Conservation (phyloP, 2,329 filamentous ascomycete species). For the Colletotrichum tamarilloi region DNA sequence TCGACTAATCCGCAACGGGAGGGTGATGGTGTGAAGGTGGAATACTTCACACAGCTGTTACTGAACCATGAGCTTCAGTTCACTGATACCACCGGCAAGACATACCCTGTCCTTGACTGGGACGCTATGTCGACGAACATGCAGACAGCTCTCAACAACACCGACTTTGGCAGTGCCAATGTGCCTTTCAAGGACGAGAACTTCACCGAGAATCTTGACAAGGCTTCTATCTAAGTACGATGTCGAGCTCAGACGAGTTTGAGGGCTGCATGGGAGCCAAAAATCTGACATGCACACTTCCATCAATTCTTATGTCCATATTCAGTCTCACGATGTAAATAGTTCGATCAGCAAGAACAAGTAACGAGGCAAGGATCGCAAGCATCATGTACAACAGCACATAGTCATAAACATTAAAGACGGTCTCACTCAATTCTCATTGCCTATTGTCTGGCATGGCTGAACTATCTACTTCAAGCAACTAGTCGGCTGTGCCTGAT, state of each 20-base stretch:
- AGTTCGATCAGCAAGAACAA: background rate
- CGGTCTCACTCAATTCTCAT: accelerated
- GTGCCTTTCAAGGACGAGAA: slow-evolving; percentile 52
- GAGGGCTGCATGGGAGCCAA: too few relatives aligned
- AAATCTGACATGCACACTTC: background rate
- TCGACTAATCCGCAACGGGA: slow-evolving; percentile 36
- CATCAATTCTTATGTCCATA: background rate
- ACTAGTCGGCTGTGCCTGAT: background rate
- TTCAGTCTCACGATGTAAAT: background rate
- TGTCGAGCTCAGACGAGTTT: background rate
- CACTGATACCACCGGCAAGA: slow-evolving; percentile 48
- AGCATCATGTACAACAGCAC: too few relatives aligned
- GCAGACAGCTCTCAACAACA: slow-evolving; percentile 47
- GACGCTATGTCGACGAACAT: slow-evolving; percentile 50
- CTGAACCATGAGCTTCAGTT: slow-evolving; percentile 51
- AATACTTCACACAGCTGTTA: slow-evolving; percentile 46
- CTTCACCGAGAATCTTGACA: slow-evolving; percentile 36
- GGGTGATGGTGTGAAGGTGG: slow-evolving; percentile 42
- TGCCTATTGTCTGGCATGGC: background rate
- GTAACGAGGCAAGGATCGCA: background rate
- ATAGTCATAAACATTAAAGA: background rate
- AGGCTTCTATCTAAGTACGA: slow-evolving; percentile 2
- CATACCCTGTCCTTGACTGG: slow-evolving; percentile 56
- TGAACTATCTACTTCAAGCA: background rate
- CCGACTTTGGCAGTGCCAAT: slow-evolving; percentile 54